Conservation (phyloP, 192 early-diverging fungal species). For the Geranomyces variabilis region DNA sequence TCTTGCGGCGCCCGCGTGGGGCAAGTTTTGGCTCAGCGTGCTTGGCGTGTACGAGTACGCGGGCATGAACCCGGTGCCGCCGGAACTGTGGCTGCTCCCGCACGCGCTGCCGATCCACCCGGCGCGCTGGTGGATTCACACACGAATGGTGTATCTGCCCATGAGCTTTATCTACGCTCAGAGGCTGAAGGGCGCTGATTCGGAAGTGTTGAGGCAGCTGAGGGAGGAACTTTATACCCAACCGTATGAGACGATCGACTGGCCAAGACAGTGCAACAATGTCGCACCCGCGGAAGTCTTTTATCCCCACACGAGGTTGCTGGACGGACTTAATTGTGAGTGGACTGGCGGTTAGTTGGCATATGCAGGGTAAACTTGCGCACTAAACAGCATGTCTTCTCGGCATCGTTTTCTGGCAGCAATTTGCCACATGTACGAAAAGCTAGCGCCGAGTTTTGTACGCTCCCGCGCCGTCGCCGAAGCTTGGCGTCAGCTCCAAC, state of each 20-base stretch:
- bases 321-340: slow-evolving; percentile 75
- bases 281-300: slow-evolving; percentile 81
- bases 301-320: slow-evolving; percentile 76
- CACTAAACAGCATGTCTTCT: background rate
- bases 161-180: slow-evolving; percentile 92
- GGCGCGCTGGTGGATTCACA: slow-evolving; percentile 93
- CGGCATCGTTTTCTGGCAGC: background rate
- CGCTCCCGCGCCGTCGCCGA: slow-evolving; percentile 74
- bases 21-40: slow-evolving; percentile 95
- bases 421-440: slow-evolving; percentile 73
- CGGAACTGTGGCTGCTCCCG: slow-evolving; percentile 92
- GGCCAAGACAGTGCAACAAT: slow-evolving; percentile 81
- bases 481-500: slow-evolving; percentile 78
- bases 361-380: background rate
- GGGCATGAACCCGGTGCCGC: slow-evolving; percentile 94
- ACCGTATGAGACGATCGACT: slow-evolving; percentile 84
- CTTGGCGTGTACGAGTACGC: slow-evolving; percentile 94
- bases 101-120: slow-evolving; percentile 81
- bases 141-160: slow-evolving; percentile 89
- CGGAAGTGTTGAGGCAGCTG: slow-evolving; percentile 73
- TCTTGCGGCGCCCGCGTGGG: slow-evolving; percentile 87
- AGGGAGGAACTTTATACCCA: slow-evolving; percentile 88
- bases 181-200: slow-evolving; percentile 59
- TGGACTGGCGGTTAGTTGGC: background rate
- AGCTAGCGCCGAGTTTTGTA: slow-evolving; percentile 56